A percentile compares a stretch with the other conserved stretches of the same genome.
Conservation (phyloP, 192 early-diverging fungal genomes). For the Chytriomyces hyalinus region DNA sequence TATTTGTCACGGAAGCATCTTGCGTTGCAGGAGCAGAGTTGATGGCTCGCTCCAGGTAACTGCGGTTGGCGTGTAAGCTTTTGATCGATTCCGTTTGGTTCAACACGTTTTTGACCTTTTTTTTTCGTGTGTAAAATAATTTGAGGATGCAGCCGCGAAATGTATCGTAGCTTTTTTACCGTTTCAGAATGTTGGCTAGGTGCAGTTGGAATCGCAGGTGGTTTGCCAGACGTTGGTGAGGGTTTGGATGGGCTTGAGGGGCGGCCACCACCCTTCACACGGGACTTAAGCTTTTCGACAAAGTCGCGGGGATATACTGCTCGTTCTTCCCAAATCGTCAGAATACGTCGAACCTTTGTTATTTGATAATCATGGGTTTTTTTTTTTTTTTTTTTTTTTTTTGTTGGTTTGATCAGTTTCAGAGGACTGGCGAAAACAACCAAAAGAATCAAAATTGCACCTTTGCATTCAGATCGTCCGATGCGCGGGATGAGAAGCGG, state of each 20-base stretch:
- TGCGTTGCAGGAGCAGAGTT: neutral
- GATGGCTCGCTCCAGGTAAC: slow-evolving; percentile 29
- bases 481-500: slow-evolving; percentile 20
- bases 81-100: slow-evolving; percentile 30
- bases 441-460: neutral
- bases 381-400: slow-evolving; percentile 4
- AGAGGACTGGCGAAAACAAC: neutral
- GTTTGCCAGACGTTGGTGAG: neutral
- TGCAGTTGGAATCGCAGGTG: neutral
- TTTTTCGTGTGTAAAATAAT: neutral
- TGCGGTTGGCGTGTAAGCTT: slow-evolving; percentile 19
- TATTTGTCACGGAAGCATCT: neutral
- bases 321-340: slow-evolving; percentile 46
- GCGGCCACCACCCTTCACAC: neutral
- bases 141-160: neutral
- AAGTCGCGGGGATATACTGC: slow-evolving; percentile 36
- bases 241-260: neutral
- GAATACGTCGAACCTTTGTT: slow-evolving; percentile 27
- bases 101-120: slow-evolving; percentile 26
- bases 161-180: neutral
- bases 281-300: slow-evolving; percentile 29
- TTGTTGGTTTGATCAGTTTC: neutral
- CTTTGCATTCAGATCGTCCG: slow-evolving; percentile 13
- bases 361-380: neutral
- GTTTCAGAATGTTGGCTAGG: neutral